Percentiles rank a stretch among this genome's conserved stretches.
These are phyloP conservation scores for Taphrina communis DNA, from an alignment of 1,139 yeast species.

Conservation along the genomic window DNA sequence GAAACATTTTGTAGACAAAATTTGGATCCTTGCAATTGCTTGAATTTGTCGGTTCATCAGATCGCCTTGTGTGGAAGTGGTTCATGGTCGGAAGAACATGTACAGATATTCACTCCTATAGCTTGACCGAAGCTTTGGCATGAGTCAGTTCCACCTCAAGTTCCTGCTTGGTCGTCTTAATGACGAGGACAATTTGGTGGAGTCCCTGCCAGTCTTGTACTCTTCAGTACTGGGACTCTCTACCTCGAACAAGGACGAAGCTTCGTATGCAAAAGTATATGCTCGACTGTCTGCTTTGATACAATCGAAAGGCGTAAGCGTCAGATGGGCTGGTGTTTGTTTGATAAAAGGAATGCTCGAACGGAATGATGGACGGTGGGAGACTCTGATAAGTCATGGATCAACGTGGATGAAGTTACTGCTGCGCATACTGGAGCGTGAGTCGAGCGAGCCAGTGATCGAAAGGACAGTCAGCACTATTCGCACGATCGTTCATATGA, in stretches of 20 bases:
- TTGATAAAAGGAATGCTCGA: constrained; percentile 35
- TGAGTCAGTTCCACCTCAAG: constrained; percentile 31
- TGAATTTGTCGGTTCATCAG: too few species aligned
- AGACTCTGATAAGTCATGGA: constrained; percentile 37
- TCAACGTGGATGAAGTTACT: constrained; percentile 39
- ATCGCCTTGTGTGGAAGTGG: too few species aligned
- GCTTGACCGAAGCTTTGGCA: background rate
- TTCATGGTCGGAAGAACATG: background rate
- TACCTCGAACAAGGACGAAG: constrained; percentile 24
- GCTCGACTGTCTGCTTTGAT: constrained; percentile 36
- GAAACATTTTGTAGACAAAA: constrained; percentile 3
- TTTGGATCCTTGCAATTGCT: too few species aligned
- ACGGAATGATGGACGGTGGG: constrained; percentile 38
- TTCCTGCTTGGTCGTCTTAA: constrained; percentile 23
- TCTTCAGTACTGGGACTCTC: constrained; percentile 15
- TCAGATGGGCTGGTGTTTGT: constrained; percentile 40
- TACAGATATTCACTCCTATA: too few species aligned
- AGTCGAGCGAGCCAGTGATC: constrained; percentile 25
- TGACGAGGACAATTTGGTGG: constrained; percentile 17
- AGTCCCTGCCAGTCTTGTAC: constrained; percentile 15
- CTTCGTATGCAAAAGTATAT: constrained; percentile 31
- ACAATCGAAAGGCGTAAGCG: constrained; percentile 30
- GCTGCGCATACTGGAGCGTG: constrained; percentile 36
- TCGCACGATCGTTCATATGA: constrained; percentile 18
- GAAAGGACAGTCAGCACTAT: constrained; percentile 37